phyloP scores from a whole-genome alignment of 1,139 yeast species.

The Pichia sp. region DNA sequence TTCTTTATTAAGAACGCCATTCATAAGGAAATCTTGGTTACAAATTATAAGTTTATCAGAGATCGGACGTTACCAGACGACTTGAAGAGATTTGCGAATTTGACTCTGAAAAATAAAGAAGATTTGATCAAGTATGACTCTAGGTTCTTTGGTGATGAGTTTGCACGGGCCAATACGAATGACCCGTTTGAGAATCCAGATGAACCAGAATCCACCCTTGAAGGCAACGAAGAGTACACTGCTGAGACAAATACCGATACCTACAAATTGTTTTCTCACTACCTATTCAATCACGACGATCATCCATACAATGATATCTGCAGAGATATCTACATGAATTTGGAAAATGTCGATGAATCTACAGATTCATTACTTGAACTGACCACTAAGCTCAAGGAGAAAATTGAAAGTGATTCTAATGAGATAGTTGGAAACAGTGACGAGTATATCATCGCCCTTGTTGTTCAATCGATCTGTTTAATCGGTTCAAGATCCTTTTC shows the following conservation, averaged over 20 bases:
- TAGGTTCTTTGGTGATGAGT: slow-evolving; percentile 31
- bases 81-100: slow-evolving; percentile 60
- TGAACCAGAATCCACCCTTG: slow-evolving; percentile 17
- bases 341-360: slow-evolving; percentile 30
- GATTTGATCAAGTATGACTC: slow-evolving; percentile 30
- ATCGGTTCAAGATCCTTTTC: slow-evolving; percentile 88
- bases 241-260: slow-evolving; percentile 22
- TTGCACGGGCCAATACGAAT: slow-evolving; percentile 20
- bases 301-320: slow-evolving; percentile 32
- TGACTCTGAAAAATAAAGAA: slow-evolving; percentile 37
- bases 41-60: slow-evolving; percentile 59
- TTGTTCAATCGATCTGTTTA: slow-evolving; percentile 71
- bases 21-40: slow-evolving; percentile 76
- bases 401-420: slow-evolving; percentile 31
- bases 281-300: slow-evolving; percentile 32
- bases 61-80: slow-evolving; percentile 74
- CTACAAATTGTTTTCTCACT: slow-evolving; percentile 26
- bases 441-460: slow-evolving; percentile 51
- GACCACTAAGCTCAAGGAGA: slow-evolving; percentile 24
- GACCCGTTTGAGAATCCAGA: slow-evolving; percentile 21
- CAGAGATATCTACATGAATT: slow-evolving; percentile 31
- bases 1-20: slow-evolving; percentile 75
- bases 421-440: slow-evolving; percentile 39
- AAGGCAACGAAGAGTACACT: slow-evolving; percentile 3
- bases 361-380: slow-evolving; percentile 30